These are phyloP conservation scores for Penicillium desertorum DNA, from an alignment of 495 filamentous ascomycete genomes.

Conservation along the genomic window DNA sequence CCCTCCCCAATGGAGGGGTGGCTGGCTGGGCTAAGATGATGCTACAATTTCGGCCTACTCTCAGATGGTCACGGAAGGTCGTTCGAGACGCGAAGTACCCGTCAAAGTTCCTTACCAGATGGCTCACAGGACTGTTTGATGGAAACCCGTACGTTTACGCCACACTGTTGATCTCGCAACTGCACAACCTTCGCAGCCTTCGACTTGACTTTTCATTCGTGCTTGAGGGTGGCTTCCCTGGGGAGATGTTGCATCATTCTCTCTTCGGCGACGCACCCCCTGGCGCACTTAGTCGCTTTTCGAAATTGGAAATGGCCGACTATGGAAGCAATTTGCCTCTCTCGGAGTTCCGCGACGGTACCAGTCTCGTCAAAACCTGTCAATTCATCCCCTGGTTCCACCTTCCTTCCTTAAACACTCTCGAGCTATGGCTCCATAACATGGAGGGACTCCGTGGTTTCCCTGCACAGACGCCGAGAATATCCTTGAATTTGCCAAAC, in stretches of 20 bases:
- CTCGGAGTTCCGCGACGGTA: background rate
- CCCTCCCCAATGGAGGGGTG: background rate
- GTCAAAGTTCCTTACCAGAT: background rate
- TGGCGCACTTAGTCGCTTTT: conserved; percentile 4
- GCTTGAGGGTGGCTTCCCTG: background rate
- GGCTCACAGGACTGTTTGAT: background rate
- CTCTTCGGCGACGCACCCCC: conserved; percentile 9
- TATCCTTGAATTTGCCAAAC: background rate
- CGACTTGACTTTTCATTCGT: conserved; percentile 12
- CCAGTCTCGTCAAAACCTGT: background rate
- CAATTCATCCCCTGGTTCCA: conserved; percentile 12
- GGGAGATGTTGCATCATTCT: conserved; percentile 14
- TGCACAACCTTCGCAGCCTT: conserved; percentile 14
- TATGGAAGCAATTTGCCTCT: conserved; percentile 13
- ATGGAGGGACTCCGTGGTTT: background rate
- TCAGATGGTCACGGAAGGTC: background rate
- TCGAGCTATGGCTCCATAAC: conserved; percentile 8
- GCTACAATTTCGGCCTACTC: background rate
- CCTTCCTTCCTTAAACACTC: conserved; percentile 15
- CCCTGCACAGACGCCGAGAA: background rate
- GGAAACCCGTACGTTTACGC: conserved; percentile 9
- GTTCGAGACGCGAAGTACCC: conserved; percentile 1
- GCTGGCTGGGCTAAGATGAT: background rate
- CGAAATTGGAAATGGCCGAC: conserved; percentile 7
- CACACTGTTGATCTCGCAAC: conserved; percentile 9